Base-by-base conservation (phyloP, 768 basidiomycete species). In the Lactarius indigo region DNA sequence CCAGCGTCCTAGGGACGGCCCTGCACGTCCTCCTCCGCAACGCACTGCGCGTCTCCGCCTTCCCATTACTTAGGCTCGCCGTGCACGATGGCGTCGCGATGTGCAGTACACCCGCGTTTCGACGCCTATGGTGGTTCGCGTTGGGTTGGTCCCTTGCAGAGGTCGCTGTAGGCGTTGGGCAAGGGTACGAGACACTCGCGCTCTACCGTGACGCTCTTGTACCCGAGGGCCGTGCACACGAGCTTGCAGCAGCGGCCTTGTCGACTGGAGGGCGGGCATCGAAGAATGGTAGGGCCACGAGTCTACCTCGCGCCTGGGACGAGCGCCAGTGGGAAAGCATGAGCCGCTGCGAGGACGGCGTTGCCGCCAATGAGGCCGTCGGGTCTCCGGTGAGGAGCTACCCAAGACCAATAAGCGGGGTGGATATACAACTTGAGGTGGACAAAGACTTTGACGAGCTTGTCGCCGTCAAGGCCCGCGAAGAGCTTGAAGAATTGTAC, bases 401-500 rank as follows among this genome's bases (percentile, higher is more conserved):
- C 20, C 20, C 41, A 18, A 17, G 42, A 28, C 10, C 41, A 31
- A 6, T 37, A 61, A 68, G 58, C 28, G 73, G 74, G 23, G 75
- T 70, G 39, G 74, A 73, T 28, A 69, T 76, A 31, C 69, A 71
- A 57, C 59, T 74, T 42, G 84, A 83, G 64, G 80, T 90, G 37
- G 87, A 91, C 65, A 78, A 81, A 50, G 89, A 92, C 73, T 77
- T 93, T 39, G 87, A 91, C 31, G 79, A 84, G 73, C 76, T 94
- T 28, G 74, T 91, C 47, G 78, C 81, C 2, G 74, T 91, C 61
- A 88, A 87, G 71, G 81, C 80, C 23, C 79, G 91, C 50, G 87
- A 90, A 73, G 92, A 94, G 65, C 76, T 94, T 44, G 92, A 93
- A 73, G 85, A 86, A 58, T 81, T 92, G 6, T 93, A 91, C 72